Base-by-base conservation (phyloP, 805 yeast species). In the Lipomyces anomalus region DNA sequence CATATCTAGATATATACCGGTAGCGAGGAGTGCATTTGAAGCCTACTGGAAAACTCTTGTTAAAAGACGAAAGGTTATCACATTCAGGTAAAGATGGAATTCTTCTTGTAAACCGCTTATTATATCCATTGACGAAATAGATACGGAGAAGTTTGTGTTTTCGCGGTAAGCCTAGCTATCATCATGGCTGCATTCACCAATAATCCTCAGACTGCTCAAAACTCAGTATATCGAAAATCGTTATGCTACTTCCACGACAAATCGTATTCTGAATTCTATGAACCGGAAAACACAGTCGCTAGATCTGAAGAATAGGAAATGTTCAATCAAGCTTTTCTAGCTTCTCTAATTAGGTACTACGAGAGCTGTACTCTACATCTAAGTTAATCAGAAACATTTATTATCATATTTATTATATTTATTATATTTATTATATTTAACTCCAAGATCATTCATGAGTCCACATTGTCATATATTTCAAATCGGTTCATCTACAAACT, bases 31-130 rank as follows among this genome's bases (percentile, higher is more conserved):
- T 53, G 71, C 71, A 3, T 42, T 64, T 21, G 49, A 63, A 43
- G 59, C 70, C 11, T 63, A 65, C 53, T 67, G 67, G 66, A 57
- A 61, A 40, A 44, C 51, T 23, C 46, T 66, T 24, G 57, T 55
- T 17, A 58, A 57, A 44, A 54, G 57, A 33, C 42, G 52, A 23
- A 48, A 48, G 17, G 58, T 61, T 23, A 44, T 47, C 36, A 60
- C 67, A 6, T 34, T 63, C 24, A 57, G 53, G 43, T 47, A 40
- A 37, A 48, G 37, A 6, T 2, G 18, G 11, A 9, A 6, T 6
- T 17, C 22, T 21, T 9, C 21, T 29, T 22, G 23, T 17, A 38
- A 16, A 30, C 18, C 43, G 3, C 4, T n/a, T 22, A 4, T 16
- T 18, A 17, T 17, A 4, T 4, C 4, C 16, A 4, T 9, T n/a